phyloP scores from a whole-genome alignment of 257 asterid genomes.

The Voacanga thouarsii region DNA sequence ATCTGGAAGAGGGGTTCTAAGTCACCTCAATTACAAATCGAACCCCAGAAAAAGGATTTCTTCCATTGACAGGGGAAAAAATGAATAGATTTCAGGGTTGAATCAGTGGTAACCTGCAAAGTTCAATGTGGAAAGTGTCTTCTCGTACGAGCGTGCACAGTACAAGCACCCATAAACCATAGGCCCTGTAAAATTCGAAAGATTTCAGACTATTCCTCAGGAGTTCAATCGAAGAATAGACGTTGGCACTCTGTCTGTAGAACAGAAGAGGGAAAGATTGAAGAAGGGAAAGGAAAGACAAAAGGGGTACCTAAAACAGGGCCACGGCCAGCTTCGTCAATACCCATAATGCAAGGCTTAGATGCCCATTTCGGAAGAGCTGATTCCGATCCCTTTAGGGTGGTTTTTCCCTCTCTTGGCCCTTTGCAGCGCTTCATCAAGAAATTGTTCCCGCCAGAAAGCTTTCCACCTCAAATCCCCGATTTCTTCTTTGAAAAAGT shows the following conservation, averaged over 20 bases:
- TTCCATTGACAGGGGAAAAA: background rate
- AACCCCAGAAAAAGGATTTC: too few species aligned
- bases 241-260: background rate
- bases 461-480: background rate
- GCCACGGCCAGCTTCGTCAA: conserved; percentile 99
- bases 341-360: conserved; percentile 93
- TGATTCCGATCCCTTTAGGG: conserved; percentile 47
- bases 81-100: background rate
- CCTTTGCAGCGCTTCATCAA: background rate
- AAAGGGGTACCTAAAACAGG: conserved; percentile 77
- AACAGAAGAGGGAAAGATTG: background rate
- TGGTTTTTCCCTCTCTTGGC: conserved; percentile 10
- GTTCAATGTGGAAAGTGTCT: conserved; percentile 71
- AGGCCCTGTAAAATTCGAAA: conserved; percentile 56
- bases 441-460: conserved; percentile 39
- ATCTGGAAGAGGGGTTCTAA: background rate
- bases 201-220: background rate
- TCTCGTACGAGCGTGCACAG: conserved; percentile 74
- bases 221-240: background rate
- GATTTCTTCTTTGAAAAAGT: too few species aligned
- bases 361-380: conserved; percentile 71
- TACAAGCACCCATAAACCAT: conserved; percentile 96
- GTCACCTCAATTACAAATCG: too few species aligned
- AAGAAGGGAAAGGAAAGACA: background rate
- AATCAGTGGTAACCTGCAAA: conserved; percentile 63